Base-by-base conservation (phyloP, 2,329 filamentous ascomycete genomes). In the Ascochyta lentis region DNA sequence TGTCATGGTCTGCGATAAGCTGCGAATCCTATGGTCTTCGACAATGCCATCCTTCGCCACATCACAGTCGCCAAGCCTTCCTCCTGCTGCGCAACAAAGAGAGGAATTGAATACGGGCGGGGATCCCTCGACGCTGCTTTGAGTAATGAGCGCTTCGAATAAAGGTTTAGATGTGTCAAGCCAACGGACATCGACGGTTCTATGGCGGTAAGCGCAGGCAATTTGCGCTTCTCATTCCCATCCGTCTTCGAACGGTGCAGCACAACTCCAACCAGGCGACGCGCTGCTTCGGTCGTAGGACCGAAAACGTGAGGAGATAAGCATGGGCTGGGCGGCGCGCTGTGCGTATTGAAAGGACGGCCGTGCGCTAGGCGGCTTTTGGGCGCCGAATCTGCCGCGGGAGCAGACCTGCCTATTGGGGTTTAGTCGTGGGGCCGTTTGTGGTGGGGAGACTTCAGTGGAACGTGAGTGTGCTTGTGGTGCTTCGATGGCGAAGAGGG, bases 281-380 rank as follows among this genome's bases (percentile, higher is more conserved):
- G 31, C 41, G 29, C 40, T 41, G 16, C 31, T 31, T 57, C 54
- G 54, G 54, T 49, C 34, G 27, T 49, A 13, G 54, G 45, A 13
- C 58, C 54, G 50, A 52, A 62, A 58, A 40, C 23, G 48, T 58
- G 55, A 59, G 50, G 49, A 55, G 59, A 66, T 61, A 62, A 63
- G 60, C 64, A 59, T 59, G 41, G 49, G 37, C 49, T 34, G 39
- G 37, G 33, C 38, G 41, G 55, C 47, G 57, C 52, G 37, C 59
- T 54, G 59, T 59, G 49, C 39, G 51, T 6, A 56, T 57, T 54
- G 46, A 49, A 53, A 64, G 61, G 63, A 31, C 24, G 34, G 22
- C 24, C 40, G 29, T 8, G 24, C 4, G 31, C 53, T 56, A 56
- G 31, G 27, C n/a, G n/a, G 12, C 23, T 31, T 4, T 15, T 37